Evolutionary conservation across 2,329 filamentous ascomycete species (phyloP), one percentile per base, ranked within the genome.

Genomic region (Penicillium oxalicum): DNA sequence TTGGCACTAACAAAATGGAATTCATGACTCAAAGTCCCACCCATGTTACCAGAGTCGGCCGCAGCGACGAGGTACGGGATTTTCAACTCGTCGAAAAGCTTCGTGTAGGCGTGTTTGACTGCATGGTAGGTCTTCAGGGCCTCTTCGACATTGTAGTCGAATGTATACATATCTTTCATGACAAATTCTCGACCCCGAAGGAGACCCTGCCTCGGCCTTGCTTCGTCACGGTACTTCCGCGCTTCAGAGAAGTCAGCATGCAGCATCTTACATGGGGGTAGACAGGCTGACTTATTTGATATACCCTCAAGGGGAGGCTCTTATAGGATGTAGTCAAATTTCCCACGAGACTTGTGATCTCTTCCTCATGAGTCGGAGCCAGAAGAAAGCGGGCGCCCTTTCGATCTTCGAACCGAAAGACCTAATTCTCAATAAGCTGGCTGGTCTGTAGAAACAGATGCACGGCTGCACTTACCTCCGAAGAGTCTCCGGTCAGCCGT

Each of bases 161-260:
- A 98, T 0, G 91, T 96, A 67, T 98, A 98, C 1, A 98, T 78
- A 67, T 98, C 93, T 69, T 98, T 98, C 93, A 98, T 98, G 58
- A 89, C 72, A 61, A 98, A 98, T 63, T 98, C 93, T 52, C 90
- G 83, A 0, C 88, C 87, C 8, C 93, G 83, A 7, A 98, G 75
- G 2, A 98, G 76, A 9, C 93, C 93, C 59, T 95, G 88, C 29
- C 93, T 81, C 18, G 93, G 93, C 26, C 93, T 80, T 48, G 86
- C 80, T 70, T 98, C 93, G 71, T 98, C 93, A 42, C 93, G 83
- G 63, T 97, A 98, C 69, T 98, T 98, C 40, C 91, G 81, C 28
- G 88, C 86, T 88, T 52, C 6, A 32, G 3, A 24, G 36, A 26
- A 45, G 24, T 52, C 5, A 48, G 43, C 12, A 26, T 4, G 18